Percentiles rank a stretch among this genome's conserved stretches.
phyloP scores from a whole-genome alignment of 306 rosid species.

The Acacia melanoxylon region DNA sequence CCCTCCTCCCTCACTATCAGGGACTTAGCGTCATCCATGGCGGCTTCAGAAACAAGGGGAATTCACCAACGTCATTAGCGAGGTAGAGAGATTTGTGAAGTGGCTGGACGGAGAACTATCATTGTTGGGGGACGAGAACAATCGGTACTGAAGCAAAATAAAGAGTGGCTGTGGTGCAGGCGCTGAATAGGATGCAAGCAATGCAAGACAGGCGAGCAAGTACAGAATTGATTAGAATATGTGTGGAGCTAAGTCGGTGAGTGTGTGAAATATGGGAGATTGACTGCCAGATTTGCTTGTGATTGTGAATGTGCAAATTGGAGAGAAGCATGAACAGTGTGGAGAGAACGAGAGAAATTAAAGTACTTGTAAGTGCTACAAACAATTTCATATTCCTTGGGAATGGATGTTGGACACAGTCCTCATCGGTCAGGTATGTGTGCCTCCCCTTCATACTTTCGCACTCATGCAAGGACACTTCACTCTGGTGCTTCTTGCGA shows the following conservation, averaged over 20 bases:
- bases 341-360: slow-evolving; percentile 84
- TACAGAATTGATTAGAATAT: slow-evolving; percentile 35
- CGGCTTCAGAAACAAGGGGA: slow-evolving; percentile 56
- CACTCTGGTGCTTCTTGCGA: no score
- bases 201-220: slow-evolving; percentile 98
- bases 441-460: neutral
- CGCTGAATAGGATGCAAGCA: slow-evolving; percentile 69
- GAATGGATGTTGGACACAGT: slow-evolving; percentile 87
- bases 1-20: no score
- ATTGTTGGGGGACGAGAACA: slow-evolving; percentile 83
- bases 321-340: slow-evolving; percentile 63
- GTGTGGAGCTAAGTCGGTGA: neutral
- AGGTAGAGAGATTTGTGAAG: slow-evolving; percentile 74
- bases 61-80: slow-evolving; percentile 54
- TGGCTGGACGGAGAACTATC: slow-evolving; percentile 85
- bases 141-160: slow-evolving; percentile 78
- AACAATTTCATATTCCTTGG: slow-evolving; percentile 77
- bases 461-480: no score
- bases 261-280: neutral
- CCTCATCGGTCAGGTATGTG: slow-evolving; percentile 67
- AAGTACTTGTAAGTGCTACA: slow-evolving; percentile 58
- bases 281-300: neutral
- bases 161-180: slow-evolving; percentile 51
- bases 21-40: no score
- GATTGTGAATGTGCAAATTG: slow-evolving; percentile 50